Conservation (phyloP, 148 eudicot species). For the Chenopodium berlandieri region DNA sequence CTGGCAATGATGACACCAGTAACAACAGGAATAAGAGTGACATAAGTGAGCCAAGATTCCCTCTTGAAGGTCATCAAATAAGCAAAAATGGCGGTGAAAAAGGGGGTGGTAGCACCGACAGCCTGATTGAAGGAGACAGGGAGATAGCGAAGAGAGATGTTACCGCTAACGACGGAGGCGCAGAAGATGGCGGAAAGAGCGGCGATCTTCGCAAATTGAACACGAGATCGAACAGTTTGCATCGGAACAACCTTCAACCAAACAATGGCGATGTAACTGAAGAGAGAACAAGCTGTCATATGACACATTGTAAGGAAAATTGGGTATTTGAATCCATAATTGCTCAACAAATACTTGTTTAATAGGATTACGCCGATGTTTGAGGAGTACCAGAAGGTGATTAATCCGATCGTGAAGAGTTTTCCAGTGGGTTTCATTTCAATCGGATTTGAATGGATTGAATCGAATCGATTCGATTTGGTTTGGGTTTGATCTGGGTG, state of each 20-base stretch:
- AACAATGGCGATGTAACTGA: constrained; percentile 65
- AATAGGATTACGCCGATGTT: constrained; percentile 77
- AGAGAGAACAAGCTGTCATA: constrained; percentile 82
- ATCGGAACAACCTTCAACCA: constrained; percentile 73
- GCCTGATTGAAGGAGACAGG: constrained; percentile 86
- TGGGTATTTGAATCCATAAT: constrained; percentile 87
- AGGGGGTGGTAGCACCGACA: constrained; percentile 82
- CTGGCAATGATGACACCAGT: constrained; percentile 81
- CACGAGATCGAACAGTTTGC: constrained; percentile 61
- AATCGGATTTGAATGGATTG: too few relatives aligned
- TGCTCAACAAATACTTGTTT: constrained; percentile 74
- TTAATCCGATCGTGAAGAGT: constrained; percentile 62
- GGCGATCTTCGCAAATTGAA: constrained; percentile 64
- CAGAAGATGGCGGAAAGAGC: constrained; percentile 67
- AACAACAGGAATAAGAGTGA: constrained; percentile 71
- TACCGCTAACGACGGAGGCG: constrained; percentile 72
- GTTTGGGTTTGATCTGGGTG: background rate
- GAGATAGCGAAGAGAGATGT: constrained; percentile 62
- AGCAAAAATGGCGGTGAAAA: constrained; percentile 76
- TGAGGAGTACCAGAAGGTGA: constrained; percentile 74
- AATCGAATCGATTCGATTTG: background rate
- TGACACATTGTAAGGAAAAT: constrained; percentile 91
- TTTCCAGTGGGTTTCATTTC: constrained; percentile 45
- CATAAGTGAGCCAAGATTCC: constrained; percentile 71
- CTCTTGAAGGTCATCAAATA: constrained; percentile 63